Evolutionary conservation across 257 asterid species (phyloP), one percentile per base, ranked within the genome.

Genomic region (Scutellaria barbata): DNA sequence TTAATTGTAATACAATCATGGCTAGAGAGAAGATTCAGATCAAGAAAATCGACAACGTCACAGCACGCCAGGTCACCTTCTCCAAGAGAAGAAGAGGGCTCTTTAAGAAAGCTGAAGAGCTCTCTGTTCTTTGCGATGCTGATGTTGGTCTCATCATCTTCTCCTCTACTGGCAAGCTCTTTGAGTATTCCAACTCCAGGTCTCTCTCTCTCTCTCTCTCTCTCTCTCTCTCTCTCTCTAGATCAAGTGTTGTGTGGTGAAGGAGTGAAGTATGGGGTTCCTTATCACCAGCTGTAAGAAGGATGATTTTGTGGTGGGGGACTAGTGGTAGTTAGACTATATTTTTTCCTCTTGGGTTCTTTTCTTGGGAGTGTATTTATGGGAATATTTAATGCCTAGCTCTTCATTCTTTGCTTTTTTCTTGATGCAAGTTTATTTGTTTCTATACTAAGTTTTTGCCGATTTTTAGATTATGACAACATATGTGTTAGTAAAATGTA

Each of bases 81-180:
- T 90, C 96, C 1, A 90, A 90, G 81, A 81, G 96, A 48, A 79
- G 95, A 82, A 86, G 90, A 80, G 96, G 96, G 22, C 86, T 90
- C 17, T 84, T 90, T 80, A 90, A 90, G 87, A 90, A 90, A 75
- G 97, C 97, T 47, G 82, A 88, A 69, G 97, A 90, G 42, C 92
- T 90, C 71, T 71, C 94, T 0, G 88, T 90, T 80, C 94, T 90
- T 5, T 90, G 97, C 71, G 96, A 90, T 76, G 94, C 96, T 60
- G 92, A 90, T 67, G 88, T 88, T 46, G 96, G 76, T 30, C 85
- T 90, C 68, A 74, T 88, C 81, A 79, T 87, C 78, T 85, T 89
- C 83, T 89, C 96, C 43, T 87, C 96, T 68, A 83, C 89, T 5
- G 92, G 89, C 3, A 87, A 87, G 72, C 87, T 85, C 62, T 91